Evolutionary conservation across 345 rosid genomes (phyloP).

Genomic region (Erodium maritimum): DNA sequence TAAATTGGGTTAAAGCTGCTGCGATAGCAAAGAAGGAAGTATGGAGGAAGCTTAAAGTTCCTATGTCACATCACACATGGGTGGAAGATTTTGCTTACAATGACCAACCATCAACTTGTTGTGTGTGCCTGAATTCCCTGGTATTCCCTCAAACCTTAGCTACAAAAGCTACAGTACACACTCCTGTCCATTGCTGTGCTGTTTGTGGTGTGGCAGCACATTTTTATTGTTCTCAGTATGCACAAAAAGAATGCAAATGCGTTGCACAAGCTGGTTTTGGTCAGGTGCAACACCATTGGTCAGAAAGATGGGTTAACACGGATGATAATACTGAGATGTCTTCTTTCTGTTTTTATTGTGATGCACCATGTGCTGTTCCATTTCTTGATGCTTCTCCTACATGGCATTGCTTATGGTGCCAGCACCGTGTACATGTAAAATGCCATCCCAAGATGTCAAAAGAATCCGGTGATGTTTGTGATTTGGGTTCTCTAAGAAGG

Average conservation of each 20-base stretch:
- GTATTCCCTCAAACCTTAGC: slow-evolving; percentile 26
- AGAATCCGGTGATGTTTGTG: slow-evolving; percentile 55
- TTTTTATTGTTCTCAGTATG: slow-evolving; percentile 43
- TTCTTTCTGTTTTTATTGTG: slow-evolving; percentile 55
- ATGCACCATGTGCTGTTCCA: slow-evolving; percentile 60
- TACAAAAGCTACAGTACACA: slow-evolving; percentile 22
- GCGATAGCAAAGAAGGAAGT: slow-evolving; percentile 45
- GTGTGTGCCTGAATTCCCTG: slow-evolving; percentile 45
- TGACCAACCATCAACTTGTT: slow-evolving; percentile 45
- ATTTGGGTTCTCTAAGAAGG: slow-evolving; percentile 52
- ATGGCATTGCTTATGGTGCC: slow-evolving; percentile 72
- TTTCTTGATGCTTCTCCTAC: slow-evolving; percentile 52
- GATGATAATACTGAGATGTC: slow-evolving; percentile 47
- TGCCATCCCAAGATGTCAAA: slow-evolving; percentile 49
- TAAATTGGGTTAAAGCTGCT: slow-evolving; percentile 53
- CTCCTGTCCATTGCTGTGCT: slow-evolving; percentile 38
- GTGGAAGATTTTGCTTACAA: slow-evolving; percentile 35
- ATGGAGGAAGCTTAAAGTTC: slow-evolving; percentile 47
- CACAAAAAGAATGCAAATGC: slow-evolving; percentile 52
- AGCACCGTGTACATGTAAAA: slow-evolving; percentile 54
- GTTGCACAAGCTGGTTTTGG: slow-evolving; percentile 46
- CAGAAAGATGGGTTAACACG: slow-evolving; percentile 53
- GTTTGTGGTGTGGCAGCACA: slow-evolving; percentile 65
- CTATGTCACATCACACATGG: slow-evolving; percentile 49
- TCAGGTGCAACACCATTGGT: slow-evolving; percentile 54